Evolutionary conservation across 495 filamentous ascomycete genomes (phyloP).

Genomic region (Aspergillus campestris): DNA sequence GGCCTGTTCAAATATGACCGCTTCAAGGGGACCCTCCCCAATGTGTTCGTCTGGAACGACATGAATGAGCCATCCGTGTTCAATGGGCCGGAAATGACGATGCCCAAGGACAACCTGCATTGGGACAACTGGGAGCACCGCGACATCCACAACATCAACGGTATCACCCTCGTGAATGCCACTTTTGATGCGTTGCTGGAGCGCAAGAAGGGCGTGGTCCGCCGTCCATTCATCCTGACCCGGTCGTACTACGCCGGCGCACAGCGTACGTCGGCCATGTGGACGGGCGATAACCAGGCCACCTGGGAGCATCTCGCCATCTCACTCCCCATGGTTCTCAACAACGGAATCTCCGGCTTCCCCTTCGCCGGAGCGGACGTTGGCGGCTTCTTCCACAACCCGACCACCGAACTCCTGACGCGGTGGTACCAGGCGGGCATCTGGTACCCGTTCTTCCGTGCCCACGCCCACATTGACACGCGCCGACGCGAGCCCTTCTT

Average conservation of each 20-base stretch:
- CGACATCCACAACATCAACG: constrained; percentile 91
- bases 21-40: constrained; percentile 74
- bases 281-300: constrained; percentile 96
- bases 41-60: constrained; percentile 96
- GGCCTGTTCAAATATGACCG: constrained; percentile 74
- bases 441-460: constrained; percentile 98
- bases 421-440: constrained; percentile 96
- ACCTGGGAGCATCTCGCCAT: constrained; percentile 83
- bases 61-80: constrained; percentile 99
- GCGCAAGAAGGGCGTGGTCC: constrained; percentile 69
- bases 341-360: constrained; percentile 84
- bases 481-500: constrained; percentile 92
- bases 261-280: constrained; percentile 88
- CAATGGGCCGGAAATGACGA: constrained; percentile 89
- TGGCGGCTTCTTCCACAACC: constrained; percentile 97
- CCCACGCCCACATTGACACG: constrained; percentile 94
- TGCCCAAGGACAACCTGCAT: constrained; percentile 97
- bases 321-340: constrained; percentile 85
- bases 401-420: constrained; percentile 77
- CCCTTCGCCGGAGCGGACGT: constrained; percentile 95
- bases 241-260: constrained; percentile 85
- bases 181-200: constrained; percentile 75
- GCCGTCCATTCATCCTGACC: constrained; percentile 85
- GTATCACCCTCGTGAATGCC: constrained; percentile 87
- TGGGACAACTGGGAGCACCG: constrained; percentile 91